A percentile compares a stretch with the other conserved stretches of the same genome.
These are phyloP conservation scores for Hymenoscyphus fraxineus DNA, from an alignment of 2,329 filamentous ascomycete genomes.

Conservation along the genomic window DNA sequence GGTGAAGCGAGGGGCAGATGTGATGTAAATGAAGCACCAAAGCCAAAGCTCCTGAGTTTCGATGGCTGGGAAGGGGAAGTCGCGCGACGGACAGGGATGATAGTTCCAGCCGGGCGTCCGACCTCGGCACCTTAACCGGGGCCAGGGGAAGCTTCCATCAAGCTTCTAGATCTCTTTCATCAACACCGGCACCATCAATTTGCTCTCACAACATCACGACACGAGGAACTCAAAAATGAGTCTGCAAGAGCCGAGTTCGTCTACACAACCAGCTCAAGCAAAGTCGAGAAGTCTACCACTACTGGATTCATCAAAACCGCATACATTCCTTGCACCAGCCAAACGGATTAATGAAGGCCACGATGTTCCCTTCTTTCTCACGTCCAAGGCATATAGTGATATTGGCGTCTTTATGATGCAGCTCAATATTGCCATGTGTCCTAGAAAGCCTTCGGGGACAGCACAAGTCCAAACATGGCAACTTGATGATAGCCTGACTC, in stretches of 20 bases:
- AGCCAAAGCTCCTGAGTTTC: background rate
- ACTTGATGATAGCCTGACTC: conserved; percentile 39
- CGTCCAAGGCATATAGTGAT: conserved; percentile 78
- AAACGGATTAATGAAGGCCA: conserved; percentile 83
- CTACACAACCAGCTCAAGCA: background rate
- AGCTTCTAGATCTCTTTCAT: background rate
- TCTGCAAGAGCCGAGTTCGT: conserved; percentile 1
- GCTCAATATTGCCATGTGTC: conserved; percentile 83
- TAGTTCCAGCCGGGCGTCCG: background rate
- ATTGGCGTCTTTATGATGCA: conserved; percentile 85
- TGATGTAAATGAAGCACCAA: background rate
- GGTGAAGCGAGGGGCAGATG: background rate
- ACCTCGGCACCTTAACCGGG: background rate
- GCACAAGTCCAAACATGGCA: conserved; percentile 50
- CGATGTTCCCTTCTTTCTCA: conserved; percentile 78
- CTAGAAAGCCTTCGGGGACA: conserved; percentile 49
- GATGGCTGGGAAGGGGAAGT: background rate
- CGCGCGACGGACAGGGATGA: background rate
- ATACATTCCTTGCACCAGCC: conserved; percentile 61
- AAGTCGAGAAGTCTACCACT: conserved; percentile 19
- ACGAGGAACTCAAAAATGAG: conserved; percentile 12
- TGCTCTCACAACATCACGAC: conserved; percentile 2
- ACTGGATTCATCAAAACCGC: conserved; percentile 46
- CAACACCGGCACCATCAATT: background rate
- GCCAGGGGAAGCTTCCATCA: background rate